Evolutionary conservation across 495 filamentous ascomycete genomes (phyloP).

Genomic region (Penicillium canariense): DNA sequence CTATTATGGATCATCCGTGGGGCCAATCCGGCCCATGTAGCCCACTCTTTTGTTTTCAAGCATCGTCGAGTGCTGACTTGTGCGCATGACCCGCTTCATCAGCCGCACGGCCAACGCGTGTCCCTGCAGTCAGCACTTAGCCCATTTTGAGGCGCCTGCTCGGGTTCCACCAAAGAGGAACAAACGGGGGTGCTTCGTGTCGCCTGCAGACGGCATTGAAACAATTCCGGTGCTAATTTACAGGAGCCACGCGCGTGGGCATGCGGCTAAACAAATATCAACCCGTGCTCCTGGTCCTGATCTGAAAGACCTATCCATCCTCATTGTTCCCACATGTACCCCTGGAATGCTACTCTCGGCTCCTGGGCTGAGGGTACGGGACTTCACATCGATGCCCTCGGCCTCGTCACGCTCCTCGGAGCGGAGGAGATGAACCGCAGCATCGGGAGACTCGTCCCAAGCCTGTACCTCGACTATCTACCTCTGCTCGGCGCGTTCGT

Average conservation of each 20-base stretch:
- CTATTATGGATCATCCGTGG: not conserved
- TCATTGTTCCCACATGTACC: constrained; percentile 11
- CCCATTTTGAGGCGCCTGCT: not conserved
- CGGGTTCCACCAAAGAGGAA: not conserved
- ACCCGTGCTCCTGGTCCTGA: not conserved
- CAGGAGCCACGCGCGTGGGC: not conserved
- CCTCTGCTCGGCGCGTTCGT: constrained; percentile 15
- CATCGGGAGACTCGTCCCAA: constrained; percentile 12
- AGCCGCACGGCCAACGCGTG: not conserved
- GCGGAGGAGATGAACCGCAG: constrained; percentile 13
- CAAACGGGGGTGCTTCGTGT: not conserved
- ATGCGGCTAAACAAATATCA: too few relatives aligned
- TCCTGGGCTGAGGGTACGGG: constrained; percentile 9
- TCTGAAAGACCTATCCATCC: not conserved
- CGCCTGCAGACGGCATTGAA: not conserved
- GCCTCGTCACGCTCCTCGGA: constrained; percentile 17
- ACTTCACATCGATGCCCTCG: constrained; percentile 15
- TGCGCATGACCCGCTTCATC: not conserved
- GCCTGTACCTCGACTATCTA: constrained; percentile 12
- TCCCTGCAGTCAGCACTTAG: not conserved
- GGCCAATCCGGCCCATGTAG: not conserved
- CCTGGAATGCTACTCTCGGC: constrained; percentile 6
- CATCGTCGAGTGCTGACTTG: not conserved
- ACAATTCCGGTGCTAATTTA: not conserved
- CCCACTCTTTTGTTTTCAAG: not conserved